These are phyloP conservation scores for Apiospora kogelbergensis DNA, from an alignment of 2,329 filamentous ascomycete genomes.

Conservation along the genomic window DNA sequence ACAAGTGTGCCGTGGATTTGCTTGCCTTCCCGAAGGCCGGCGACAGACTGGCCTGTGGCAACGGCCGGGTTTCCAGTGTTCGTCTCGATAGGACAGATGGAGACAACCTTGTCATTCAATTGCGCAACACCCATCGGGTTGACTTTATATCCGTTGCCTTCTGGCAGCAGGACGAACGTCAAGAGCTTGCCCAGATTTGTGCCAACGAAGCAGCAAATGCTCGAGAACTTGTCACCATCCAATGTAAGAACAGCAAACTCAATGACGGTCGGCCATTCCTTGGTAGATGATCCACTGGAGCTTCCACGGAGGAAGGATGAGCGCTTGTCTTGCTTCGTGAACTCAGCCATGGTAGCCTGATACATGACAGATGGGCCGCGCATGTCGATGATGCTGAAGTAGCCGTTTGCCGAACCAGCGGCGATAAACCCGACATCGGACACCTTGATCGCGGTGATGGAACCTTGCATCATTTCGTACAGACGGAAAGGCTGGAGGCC, in stretches of 20 bases:
- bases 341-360: conserved; percentile 68
- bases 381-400: conserved; percentile 80
- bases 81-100: conserved; percentile 75
- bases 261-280: conserved; percentile 77
- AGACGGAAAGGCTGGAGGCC: conserved; percentile 79
- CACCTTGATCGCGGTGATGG: conserved; percentile 75
- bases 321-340: conserved; percentile 75
- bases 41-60: conserved; percentile 74
- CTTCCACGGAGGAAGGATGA: conserved; percentile 66
- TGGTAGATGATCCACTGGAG: conserved; percentile 44
- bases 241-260: conserved; percentile 94
- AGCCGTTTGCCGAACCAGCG: conserved; percentile 80
- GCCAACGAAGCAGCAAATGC: conserved; percentile 88
- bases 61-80: conserved; percentile 74
- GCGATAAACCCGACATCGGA: conserved; percentile 94
- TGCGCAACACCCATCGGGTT: conserved; percentile 67
- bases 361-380: conserved; percentile 85
- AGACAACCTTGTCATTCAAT: conserved; percentile 70
- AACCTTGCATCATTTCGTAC: conserved; percentile 79
- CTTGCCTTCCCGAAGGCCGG: conserved; percentile 70
- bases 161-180: conserved; percentile 88
- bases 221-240: conserved; percentile 93
- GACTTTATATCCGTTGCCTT: conserved; percentile 69
- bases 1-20: conserved; percentile 81
- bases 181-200: conserved; percentile 81